Evolutionary conservation across 2,329 filamentous ascomycete genomes (phyloP).

Genomic region (Xylariales sp.): DNA sequence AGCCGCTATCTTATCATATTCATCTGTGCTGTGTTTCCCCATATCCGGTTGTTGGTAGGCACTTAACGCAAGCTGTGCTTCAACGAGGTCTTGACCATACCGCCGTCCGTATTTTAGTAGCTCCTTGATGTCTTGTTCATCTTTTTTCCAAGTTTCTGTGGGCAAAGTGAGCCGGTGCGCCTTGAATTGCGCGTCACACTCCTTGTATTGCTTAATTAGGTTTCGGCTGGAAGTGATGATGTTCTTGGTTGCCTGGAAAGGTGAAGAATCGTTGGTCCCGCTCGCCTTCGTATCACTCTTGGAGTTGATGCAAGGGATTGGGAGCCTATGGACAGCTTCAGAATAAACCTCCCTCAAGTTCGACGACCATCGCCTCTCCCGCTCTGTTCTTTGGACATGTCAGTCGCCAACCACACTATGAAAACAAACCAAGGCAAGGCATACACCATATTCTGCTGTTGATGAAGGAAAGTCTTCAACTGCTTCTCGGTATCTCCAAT

Average conservation of each 20-base stretch:
- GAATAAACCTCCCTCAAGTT: conserved; percentile 14
- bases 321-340: neutral
- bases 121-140: conserved; percentile 25
- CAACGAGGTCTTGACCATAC: conserved; percentile 25
- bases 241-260: conserved; percentile 16
- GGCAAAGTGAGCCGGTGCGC: conserved; percentile 13
- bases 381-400: conserved; percentile 13
- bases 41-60: conserved; percentile 9
- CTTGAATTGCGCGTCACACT: conserved; percentile 19
- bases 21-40: conserved; percentile 13
- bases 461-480: no score
- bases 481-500: conserved; percentile 15
- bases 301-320: neutral
- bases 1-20: conserved; percentile 21
- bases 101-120: conserved; percentile 25
- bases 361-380: conserved; percentile 7
- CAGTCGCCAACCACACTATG: no score
- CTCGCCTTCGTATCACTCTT: no score
- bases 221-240: conserved; percentile 15
- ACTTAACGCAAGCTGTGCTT: conserved; percentile 17
- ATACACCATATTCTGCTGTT: no score
- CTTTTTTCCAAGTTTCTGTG: conserved; percentile 12
- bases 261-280: conserved; percentile 14
- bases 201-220: conserved; percentile 24
- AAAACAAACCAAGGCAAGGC: no score